Evolutionary conservation across 176 grass and related monocot genomes (phyloP).

Genomic region (Poa pratensis): DNA sequence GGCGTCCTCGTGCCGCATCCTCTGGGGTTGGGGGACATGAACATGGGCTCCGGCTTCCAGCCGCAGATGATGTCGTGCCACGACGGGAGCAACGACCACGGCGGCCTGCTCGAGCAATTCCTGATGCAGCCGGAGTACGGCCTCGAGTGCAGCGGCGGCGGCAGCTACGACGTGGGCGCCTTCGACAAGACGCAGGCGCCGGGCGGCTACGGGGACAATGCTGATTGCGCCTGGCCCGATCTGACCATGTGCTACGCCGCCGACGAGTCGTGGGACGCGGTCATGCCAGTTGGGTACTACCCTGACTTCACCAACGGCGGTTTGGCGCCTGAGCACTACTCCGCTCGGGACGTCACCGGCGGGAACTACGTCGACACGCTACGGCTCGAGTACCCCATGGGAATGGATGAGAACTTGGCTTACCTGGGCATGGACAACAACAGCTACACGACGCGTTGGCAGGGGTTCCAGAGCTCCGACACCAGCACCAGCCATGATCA

Average conservation of each 20-base stretch:
- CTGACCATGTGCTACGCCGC: background rate
- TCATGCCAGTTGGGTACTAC: background rate
- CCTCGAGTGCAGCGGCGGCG: background rate
- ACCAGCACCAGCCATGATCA: background rate
- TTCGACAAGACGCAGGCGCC: background rate
- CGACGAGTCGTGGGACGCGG: background rate
- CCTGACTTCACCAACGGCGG: background rate
- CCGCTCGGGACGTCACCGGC: background rate
- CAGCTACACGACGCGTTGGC: constrained; percentile 2
- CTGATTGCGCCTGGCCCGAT: background rate
- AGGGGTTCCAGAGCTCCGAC: constrained; percentile 4
- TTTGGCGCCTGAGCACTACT: background rate
- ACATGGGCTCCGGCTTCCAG: constrained; percentile 1
- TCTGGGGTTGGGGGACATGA: background rate
- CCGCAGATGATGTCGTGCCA: background rate
- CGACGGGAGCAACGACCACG: background rate
- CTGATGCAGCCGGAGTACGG: background rate
- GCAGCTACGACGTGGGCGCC: background rate
- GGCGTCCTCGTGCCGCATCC: background rate
- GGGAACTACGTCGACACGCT: background rate
- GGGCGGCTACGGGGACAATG: background rate
- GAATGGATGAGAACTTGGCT: background rate
- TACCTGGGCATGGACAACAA: background rate
- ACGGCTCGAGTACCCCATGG: background rate
- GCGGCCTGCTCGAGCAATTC: background rate